Evolutionary conservation across 2,329 filamentous ascomycete species (phyloP).

Genomic region (Amauroascus verrucosus): DNA sequence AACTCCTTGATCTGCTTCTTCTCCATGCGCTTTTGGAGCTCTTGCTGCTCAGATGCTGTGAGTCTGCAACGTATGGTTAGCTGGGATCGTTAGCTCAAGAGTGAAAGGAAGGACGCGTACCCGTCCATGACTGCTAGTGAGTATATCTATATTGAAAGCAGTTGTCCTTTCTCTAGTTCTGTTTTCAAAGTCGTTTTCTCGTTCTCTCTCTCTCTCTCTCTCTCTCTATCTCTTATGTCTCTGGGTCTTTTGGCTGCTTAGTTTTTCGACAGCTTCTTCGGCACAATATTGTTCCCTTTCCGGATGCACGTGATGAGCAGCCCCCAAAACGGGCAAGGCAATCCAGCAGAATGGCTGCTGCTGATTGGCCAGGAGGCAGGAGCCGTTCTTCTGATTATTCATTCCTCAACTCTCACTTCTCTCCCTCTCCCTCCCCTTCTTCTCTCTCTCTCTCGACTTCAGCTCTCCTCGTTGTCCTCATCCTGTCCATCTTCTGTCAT

Average conservation of each 20-base stretch:
- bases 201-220: not conserved
- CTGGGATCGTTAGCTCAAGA: not conserved
- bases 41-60: conserved; percentile 71
- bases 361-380: not conserved
- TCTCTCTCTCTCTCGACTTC: not conserved
- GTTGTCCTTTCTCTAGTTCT: not conserved
- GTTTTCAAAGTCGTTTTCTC: not conserved
- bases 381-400: not conserved
- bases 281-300: not conserved
- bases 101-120: conserved; percentile 18
- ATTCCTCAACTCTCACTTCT: not conserved
- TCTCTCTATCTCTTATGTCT: not conserved
- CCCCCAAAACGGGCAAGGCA: not conserved
- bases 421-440: not conserved
- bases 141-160: not conserved
- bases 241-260: not conserved
- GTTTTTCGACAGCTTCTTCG: not conserved
- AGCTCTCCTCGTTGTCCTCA: not conserved
- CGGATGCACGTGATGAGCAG: not conserved
- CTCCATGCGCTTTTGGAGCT: conserved; percentile 90
- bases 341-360: not conserved
- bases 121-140: conserved; percentile 28
- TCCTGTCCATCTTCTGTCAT: not conserved
- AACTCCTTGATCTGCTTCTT: conserved; percentile 99
- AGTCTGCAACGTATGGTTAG: conserved; percentile 43